Conservation (phyloP, 805 yeast genomes). For the Nakazawaea pomicola region DNA sequence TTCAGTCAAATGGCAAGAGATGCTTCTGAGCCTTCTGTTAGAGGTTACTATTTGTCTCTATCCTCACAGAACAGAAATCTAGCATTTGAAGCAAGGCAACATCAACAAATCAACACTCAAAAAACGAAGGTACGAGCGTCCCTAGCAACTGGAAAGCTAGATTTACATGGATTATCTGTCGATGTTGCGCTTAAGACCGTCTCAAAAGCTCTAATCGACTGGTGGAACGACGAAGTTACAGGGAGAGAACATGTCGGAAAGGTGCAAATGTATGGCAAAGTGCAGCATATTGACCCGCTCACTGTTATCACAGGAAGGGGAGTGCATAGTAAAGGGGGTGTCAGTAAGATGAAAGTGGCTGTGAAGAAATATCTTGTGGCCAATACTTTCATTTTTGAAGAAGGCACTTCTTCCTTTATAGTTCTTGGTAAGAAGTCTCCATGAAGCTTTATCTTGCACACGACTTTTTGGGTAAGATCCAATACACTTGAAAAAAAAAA, state of each 20-base stretch:
- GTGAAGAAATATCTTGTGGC: conserved; percentile 35
- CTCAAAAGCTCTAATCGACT: conserved; percentile 31
- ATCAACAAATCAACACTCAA: background rate
- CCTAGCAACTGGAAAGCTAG: conserved; percentile 35
- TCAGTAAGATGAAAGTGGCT: conserved; percentile 39
- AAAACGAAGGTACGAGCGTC: too few species aligned
- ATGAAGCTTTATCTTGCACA: too few species aligned
- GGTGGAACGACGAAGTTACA: conserved; percentile 61
- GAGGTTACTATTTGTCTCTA: conserved; percentile 11
- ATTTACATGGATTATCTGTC: conserved; percentile 53
- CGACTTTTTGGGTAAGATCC: conserved; percentile 4
- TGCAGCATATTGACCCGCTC: conserved; percentile 37
- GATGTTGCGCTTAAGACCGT: conserved; percentile 39
- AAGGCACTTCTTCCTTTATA: conserved; percentile 36
- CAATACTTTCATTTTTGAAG: conserved; percentile 39
- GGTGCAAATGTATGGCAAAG: conserved; percentile 24
- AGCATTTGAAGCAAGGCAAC: conserved; percentile 15
- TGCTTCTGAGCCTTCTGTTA: conserved; percentile 9
- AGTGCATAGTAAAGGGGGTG: conserved; percentile 57
- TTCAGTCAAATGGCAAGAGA: conserved; percentile 10
- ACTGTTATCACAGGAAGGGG: conserved; percentile 66
- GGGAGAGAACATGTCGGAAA: conserved; percentile 31
- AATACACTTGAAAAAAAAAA: background rate
- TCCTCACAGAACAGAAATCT: conserved; percentile 6
- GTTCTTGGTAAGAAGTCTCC: conserved; percentile 35